Evolutionary conservation across 225 moss, liverwort and hornwort genomes (phyloP).

Genomic region (Antitrichia curtipendula): DNA sequence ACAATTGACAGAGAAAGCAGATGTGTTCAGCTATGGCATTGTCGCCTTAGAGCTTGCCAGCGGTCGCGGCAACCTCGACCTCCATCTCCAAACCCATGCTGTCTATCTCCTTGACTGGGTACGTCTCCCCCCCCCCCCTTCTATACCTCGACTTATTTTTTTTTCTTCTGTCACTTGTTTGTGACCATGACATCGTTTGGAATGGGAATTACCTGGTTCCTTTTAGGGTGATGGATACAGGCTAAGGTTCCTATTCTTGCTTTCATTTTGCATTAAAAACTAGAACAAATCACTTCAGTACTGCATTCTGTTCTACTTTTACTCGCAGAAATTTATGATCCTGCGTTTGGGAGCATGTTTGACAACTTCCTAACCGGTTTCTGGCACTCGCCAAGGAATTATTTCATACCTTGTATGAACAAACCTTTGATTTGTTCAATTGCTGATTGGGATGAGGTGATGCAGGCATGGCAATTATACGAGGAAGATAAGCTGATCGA

Average conservation of each 20-base stretch:
- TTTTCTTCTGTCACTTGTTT: neutral
- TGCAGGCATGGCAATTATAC: constrained; percentile 59
- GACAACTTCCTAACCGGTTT: neutral
- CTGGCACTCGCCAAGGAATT: no score
- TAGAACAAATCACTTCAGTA: no score
- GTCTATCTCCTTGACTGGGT: constrained; percentile 72
- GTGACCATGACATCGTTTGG: neutral
- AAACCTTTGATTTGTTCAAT: neutral
- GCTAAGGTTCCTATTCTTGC: neutral
- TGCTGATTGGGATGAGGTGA: neutral
- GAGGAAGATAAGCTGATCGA: constrained; percentile 39
- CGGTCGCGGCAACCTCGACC: constrained; percentile 59
- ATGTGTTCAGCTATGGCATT: constrained; percentile 64
- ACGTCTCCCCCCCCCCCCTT: neutral
- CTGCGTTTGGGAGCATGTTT: neutral
- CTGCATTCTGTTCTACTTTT: no score
- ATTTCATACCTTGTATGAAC: neutral
- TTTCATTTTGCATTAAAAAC: neutral
- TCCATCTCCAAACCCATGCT: constrained; percentile 35
- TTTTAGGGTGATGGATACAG: neutral
- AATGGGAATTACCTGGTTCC: neutral
- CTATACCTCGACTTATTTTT: neutral
- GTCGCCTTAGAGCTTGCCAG: constrained; percentile 53
- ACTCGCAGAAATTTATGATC: neutral
- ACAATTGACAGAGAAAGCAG: constrained; percentile 70